These are phyloP conservation scores for Trichocladium uniseriatum DNA, from an alignment of 495 filamentous ascomycete genomes.

Conservation along the genomic window DNA sequence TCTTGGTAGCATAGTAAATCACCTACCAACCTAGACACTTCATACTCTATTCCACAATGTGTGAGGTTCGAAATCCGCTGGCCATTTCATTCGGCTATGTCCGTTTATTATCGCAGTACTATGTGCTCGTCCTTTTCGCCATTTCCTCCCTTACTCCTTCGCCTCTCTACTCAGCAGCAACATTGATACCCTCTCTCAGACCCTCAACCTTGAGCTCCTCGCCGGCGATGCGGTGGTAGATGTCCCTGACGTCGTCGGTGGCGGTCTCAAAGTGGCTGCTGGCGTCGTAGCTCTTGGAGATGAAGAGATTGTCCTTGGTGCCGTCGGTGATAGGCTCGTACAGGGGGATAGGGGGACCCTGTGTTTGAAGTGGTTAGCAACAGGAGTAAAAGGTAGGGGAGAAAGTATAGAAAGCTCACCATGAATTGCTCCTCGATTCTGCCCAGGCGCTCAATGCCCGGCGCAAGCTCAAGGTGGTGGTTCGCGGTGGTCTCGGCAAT, in stretches of 20 bases:
- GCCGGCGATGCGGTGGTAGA: conserved; percentile 79
- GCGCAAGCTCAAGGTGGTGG: conserved; percentile 89
- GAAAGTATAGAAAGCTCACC: conserved; percentile 30
- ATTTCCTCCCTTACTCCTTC: background rate
- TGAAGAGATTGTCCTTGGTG: conserved; percentile 83
- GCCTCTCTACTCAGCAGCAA: conserved; percentile 36
- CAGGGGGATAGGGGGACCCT: conserved; percentile 75
- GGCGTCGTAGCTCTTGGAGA: conserved; percentile 96
- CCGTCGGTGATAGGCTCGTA: conserved; percentile 89
- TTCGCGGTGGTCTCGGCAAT: conserved; percentile 88
- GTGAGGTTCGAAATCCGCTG: too few species aligned
- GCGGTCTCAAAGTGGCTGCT: conserved; percentile 94
- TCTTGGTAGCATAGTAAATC: too few species aligned
- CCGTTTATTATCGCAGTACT: conserved; percentile 2
- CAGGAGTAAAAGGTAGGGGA: background rate
- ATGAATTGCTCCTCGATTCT: conserved; percentile 96
- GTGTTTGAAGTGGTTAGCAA: conserved; percentile 7
- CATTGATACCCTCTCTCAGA: conserved; percentile 47
- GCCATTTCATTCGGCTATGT: too few species aligned
- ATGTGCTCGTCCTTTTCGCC: background rate
- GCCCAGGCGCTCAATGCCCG: conserved; percentile 88
- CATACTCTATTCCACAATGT: too few species aligned
- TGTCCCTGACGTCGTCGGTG: conserved; percentile 84
- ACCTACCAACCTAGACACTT: too few species aligned
- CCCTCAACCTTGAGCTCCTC: conserved; percentile 71